Percentiles rank a stretch among this genome's conserved stretches.
These are phyloP conservation scores for Rhynchospora breviuscula DNA, from an alignment of 176 grass and related monocot genomes.

Conservation along the genomic window DNA sequence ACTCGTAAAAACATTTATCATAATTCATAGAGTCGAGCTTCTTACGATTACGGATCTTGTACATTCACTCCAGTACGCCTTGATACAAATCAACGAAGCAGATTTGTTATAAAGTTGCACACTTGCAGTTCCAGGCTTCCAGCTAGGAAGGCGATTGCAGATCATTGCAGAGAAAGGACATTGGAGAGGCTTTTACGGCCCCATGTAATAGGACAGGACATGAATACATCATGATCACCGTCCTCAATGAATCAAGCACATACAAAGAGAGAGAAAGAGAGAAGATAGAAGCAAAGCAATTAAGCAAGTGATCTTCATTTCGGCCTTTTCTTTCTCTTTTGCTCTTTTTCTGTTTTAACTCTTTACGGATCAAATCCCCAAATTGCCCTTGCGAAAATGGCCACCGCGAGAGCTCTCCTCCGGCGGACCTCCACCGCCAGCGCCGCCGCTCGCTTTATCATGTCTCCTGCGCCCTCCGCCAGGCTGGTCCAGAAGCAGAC, in stretches of 20 bases:
- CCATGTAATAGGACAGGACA: not conserved
- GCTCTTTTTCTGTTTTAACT: not conserved
- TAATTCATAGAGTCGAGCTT: no score
- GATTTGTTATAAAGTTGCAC: not conserved
- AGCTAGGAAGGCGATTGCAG: not conserved
- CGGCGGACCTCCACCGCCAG: slow-evolving; percentile 41
- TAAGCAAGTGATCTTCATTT: not conserved
- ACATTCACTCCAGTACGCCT: no score
- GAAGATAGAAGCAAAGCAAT: no score
- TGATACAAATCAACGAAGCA: not conserved
- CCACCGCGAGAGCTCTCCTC: slow-evolving; percentile 33
- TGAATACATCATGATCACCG: no score
- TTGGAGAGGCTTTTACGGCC: not conserved
- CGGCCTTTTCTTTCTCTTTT: not conserved
- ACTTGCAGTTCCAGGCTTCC: no score
- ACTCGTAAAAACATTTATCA: no score
- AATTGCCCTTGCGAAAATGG: slow-evolving; percentile 4
- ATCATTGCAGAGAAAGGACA: not conserved
- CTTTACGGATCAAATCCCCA: not conserved
- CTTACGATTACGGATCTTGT: no score
- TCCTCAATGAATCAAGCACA: not conserved
- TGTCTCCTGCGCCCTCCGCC: slow-evolving; percentile 39
- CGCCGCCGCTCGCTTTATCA: slow-evolving; percentile 36
- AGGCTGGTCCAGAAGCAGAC: slow-evolving; percentile 56
- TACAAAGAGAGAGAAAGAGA: not conserved